A percentile compares a stretch with the other conserved stretches of the same genome.
These are phyloP conservation scores for Abrus precatorius DNA, from an alignment of 306 rosid species.

Conservation along the genomic window DNA sequence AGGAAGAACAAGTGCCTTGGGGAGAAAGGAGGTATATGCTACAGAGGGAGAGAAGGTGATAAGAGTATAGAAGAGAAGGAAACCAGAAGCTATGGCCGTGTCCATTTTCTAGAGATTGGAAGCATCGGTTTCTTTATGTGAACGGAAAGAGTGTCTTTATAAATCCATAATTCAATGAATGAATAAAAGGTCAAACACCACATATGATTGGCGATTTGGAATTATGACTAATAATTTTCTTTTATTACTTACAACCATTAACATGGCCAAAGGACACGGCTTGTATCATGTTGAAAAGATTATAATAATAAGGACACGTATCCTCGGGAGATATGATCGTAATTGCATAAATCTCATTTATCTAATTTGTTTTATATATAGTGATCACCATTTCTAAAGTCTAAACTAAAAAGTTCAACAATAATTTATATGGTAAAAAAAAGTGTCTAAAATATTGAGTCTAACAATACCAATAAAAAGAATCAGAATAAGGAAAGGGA, in stretches of 20 bases:
- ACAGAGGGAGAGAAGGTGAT: conserved; percentile 34
- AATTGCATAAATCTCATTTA: too few species aligned
- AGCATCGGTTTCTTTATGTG: not conserved
- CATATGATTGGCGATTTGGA: not conserved
- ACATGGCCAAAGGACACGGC: too few species aligned
- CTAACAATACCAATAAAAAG: too few species aligned
- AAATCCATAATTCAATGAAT: not conserved
- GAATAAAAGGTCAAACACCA: not conserved
- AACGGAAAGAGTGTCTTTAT: not conserved
- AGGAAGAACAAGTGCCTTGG: conserved; percentile 57
- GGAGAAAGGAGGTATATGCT: conserved; percentile 45
- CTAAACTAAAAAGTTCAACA: too few species aligned
- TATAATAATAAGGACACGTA: too few species aligned
- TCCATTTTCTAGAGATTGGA: conserved; percentile 2
- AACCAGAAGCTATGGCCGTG: conserved; percentile 43
- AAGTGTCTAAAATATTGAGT: too few species aligned
- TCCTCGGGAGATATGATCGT: too few species aligned
- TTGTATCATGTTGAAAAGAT: too few species aligned
- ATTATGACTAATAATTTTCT: not conserved
- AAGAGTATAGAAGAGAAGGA: conserved; percentile 28
- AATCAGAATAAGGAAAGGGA: too few species aligned
- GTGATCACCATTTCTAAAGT: too few species aligned
- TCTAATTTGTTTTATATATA: too few species aligned
- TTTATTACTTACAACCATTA: not conserved
- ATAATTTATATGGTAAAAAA: too few species aligned